Conservation (phyloP, 2,329 filamentous ascomycete genomes). For the Chaetomium strumarium region DNA sequence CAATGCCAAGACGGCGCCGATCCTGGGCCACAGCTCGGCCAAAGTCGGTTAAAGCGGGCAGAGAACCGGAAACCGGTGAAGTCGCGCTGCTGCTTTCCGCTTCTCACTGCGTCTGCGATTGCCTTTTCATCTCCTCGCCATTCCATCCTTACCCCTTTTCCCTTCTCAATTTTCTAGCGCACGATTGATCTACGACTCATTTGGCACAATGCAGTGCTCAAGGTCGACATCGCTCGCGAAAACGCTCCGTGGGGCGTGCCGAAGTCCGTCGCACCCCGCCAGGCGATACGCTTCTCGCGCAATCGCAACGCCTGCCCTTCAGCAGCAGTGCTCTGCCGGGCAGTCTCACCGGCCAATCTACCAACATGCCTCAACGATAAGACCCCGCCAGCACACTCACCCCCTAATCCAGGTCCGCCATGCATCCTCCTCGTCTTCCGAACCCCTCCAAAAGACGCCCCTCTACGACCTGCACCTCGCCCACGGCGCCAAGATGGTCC, state of each 20-base stretch:
- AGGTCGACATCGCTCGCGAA: conserved; percentile 15
- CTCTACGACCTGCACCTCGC: conserved; percentile 44
- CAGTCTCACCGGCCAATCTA: not conserved
- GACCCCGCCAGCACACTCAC: not conserved
- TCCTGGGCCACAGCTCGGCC: conserved; percentile 16
- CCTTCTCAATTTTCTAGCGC: not conserved
- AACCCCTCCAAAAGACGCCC: conserved; percentile 28
- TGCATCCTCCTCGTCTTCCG: conserved; percentile 19
- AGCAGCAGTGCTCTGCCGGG: not conserved
- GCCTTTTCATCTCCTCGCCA: not conserved
- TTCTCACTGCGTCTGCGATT: not conserved
- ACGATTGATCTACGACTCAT: conserved; percentile 5
- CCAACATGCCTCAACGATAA: not conserved
- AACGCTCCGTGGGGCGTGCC: conserved; percentile 17
- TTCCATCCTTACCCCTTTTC: not conserved
- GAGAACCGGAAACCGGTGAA: conserved; percentile 5
- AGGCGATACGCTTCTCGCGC: conserved; percentile 3
- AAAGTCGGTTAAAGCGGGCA: conserved; percentile 12
- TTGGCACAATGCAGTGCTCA: conserved; percentile 21
- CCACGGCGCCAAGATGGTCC: conserved; percentile 86
- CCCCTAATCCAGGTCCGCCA: conserved; percentile 16
- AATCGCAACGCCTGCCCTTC: not conserved
- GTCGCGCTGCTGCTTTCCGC: conserved; percentile 5
- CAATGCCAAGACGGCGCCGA: conserved; percentile 15
- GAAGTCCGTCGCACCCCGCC: conserved; percentile 14